Evolutionary conservation across 805 yeast genomes (phyloP).

Genomic region (Wickerhamiella domercqiae): DNA sequence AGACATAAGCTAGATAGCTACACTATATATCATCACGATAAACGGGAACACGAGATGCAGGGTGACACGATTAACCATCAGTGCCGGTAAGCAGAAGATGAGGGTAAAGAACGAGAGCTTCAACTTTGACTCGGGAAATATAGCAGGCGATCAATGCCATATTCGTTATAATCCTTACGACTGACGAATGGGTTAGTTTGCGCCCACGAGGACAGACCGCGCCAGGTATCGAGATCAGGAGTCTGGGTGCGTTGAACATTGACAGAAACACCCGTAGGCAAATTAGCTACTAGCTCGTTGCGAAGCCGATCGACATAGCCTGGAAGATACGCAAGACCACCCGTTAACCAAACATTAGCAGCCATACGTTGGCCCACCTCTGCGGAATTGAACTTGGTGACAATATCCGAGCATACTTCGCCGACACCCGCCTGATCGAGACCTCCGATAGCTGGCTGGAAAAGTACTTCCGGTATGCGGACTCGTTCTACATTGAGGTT

Average conservation of each 20-base stretch:
- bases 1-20: no score
- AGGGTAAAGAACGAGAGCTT: no score
- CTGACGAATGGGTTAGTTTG: slow-evolving; percentile 39
- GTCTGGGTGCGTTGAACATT: slow-evolving; percentile 47
- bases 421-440: slow-evolving; percentile 89
- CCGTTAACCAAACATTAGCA: slow-evolving; percentile 61
- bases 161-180: slow-evolving; percentile 64
- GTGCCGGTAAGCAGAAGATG: no score
- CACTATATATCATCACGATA: no score
- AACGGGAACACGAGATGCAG: no score
- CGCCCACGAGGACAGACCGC: slow-evolving; percentile 80
- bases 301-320: slow-evolving; percentile 55
- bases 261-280: slow-evolving; percentile 55
- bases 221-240: slow-evolving; percentile 78
- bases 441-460: slow-evolving; percentile 90
- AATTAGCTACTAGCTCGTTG: slow-evolving; percentile 48
- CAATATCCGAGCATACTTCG: slow-evolving; percentile 56
- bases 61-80: no score
- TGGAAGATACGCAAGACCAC: slow-evolving; percentile 59
- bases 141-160: slow-evolving; percentile 67
- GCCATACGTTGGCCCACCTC: slow-evolving; percentile 35
- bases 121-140: no score
- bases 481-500: slow-evolving; percentile 84
- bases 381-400: slow-evolving; percentile 28
- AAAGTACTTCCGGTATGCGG: slow-evolving; percentile 78